Evolutionary conservation across 106 monocot genomes (phyloP).

Genomic region (Acorus gramineus): DNA sequence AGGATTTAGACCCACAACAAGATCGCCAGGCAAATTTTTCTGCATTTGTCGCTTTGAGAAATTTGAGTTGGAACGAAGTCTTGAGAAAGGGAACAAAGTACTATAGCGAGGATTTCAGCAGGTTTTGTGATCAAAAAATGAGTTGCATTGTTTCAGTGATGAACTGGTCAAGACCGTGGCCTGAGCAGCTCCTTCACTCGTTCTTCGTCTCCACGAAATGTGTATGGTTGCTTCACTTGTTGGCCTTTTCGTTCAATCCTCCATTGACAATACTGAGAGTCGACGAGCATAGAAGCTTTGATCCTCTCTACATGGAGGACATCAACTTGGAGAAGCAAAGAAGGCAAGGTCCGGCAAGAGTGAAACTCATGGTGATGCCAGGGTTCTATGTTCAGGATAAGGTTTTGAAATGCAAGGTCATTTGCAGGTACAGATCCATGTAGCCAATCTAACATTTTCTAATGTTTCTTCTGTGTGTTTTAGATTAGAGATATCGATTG

Average conservation of each 20-base stretch:
- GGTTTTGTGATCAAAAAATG: slow-evolving; percentile 91
- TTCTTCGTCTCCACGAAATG: slow-evolving; percentile 87
- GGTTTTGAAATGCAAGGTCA: slow-evolving; percentile 71
- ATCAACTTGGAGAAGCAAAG: slow-evolving; percentile 31
- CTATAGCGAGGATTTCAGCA: slow-evolving; percentile 69
- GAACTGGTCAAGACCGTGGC: slow-evolving; percentile 55
- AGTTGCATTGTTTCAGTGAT: slow-evolving; percentile 36
- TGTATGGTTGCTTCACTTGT: slow-evolving; percentile 82
- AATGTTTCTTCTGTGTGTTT: too few species aligned
- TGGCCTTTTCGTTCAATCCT: slow-evolving; percentile 77
- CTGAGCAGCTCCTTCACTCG: slow-evolving; percentile 56
- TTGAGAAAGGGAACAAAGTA: slow-evolving; percentile 62
- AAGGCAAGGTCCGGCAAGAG: slow-evolving; percentile 24
- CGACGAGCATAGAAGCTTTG: slow-evolving; percentile 60
- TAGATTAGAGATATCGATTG: too few species aligned
- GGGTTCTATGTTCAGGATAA: slow-evolving; percentile 84
- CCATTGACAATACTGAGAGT: slow-evolving; percentile 65
- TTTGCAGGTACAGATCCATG: slow-evolving; percentile 31
- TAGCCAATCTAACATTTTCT: too few species aligned
- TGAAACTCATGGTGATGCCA: slow-evolving; percentile 87
- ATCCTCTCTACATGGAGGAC: slow-evolving; percentile 80
- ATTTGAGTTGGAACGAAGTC: slow-evolving; percentile 86
- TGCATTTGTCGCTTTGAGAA: slow-evolving; percentile 58
- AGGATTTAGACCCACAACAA: slow-evolving; percentile 53
- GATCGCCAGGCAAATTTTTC: slow-evolving; percentile 70